Evolutionary conservation across 805 yeast genomes (phyloP), one percentile per base, ranked within the genome.

Genomic region (Candida xiaguanensis): DNA sequence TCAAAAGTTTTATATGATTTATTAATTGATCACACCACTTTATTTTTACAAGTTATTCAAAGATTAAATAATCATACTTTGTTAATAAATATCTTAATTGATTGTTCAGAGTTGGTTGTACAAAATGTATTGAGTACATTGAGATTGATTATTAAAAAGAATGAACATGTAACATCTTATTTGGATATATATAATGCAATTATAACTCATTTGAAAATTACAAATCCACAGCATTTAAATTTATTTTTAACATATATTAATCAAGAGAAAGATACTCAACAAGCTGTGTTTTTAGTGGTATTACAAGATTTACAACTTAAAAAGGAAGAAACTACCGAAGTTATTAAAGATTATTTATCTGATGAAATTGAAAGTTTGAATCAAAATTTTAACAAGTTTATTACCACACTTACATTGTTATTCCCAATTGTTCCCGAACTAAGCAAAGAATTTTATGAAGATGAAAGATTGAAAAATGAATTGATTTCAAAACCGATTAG

Each of bases 381-480:
- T 14, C 26, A n/a, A 2, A 13, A 25, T 6, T 59, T 58, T 34
- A 36, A 54, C 17, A 55, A 53, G 34, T 50, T 53, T 13, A 42
- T 53, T 9, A 51, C 43, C 25, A 29, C 51, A 5, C 38, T 62
- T 15, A 59, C 55, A 14, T 8, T 38, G 8, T 44, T 62, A 8
- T 63, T 59, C 39, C 64, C 70, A 1, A 27, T 63, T 2, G 37
- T 53, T 1, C 65, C 70, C 1, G 48, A 47, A 8, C 28, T 54
- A 0, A 42, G 55, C 13, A 40, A 49, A 6, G 45, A 50, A 12
- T 42, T 53, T 6, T 63, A 61, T 39, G 49, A 50, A 13, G 40
- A 50, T n/a, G 48, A 47, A 6, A 34, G 30, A 11, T 51, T 57
- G 19, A 52, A 47, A 38, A 37, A 40, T 2, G 39, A 41, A 11